Conservation (phyloP, 257 asterid species). For the Cordia subcordata region DNA sequence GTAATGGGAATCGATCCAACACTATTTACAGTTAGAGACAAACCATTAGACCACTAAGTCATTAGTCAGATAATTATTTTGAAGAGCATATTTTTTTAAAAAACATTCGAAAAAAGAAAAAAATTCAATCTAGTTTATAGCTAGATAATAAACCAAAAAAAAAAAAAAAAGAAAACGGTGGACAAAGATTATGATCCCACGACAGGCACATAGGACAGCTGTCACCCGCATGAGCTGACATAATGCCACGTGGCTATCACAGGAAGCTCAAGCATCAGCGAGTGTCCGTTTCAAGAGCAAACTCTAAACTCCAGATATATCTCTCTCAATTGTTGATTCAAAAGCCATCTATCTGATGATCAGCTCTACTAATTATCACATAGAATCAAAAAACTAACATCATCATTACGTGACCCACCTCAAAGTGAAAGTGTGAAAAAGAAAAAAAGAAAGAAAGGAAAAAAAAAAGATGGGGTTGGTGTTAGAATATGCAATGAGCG, state of each 20-base stretch:
- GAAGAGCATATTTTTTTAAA: too few relatives aligned
- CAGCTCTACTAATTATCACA: neutral
- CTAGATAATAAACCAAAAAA: too few relatives aligned
- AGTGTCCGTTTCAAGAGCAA: neutral
- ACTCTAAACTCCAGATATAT: too few relatives aligned
- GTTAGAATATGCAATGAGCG: slow-evolving; percentile 6
- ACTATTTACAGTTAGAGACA: too few relatives aligned
- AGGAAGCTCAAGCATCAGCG: neutral
- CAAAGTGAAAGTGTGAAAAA: neutral
- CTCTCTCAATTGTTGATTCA: too few relatives aligned
- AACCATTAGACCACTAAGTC: too few relatives aligned
- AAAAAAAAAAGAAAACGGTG: neutral
- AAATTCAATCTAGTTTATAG: too few relatives aligned
- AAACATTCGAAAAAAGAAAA: too few relatives aligned
- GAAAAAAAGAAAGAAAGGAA: neutral
- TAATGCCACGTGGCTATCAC: neutral
- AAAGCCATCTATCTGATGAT: neutral
- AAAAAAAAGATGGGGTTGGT: slow-evolving; percentile 7
- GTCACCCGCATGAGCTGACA: neutral
- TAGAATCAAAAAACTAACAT: neutral
- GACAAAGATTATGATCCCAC: neutral
- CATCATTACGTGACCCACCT: neutral
- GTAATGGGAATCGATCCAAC: too few relatives aligned
- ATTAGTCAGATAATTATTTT: too few relatives aligned
- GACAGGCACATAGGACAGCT: neutral